Evolutionary conservation across 768 basidiomycete genomes (phyloP).

Genomic region (Trametes cingulata): DNA sequence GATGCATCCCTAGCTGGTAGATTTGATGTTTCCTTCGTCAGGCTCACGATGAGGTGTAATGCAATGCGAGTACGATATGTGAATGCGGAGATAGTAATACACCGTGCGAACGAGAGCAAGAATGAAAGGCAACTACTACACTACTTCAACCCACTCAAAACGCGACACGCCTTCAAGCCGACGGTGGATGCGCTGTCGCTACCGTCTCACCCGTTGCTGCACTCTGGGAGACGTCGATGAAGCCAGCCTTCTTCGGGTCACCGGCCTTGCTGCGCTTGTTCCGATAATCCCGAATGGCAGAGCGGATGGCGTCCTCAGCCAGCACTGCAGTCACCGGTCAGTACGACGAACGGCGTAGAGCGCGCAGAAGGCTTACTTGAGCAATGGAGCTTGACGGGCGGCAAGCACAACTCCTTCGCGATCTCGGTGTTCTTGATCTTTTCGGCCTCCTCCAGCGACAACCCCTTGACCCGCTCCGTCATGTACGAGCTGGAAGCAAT

Average conservation of each 20-base stretch:
- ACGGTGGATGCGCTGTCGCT: slow-evolving; percentile 40
- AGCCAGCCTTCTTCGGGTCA: slow-evolving; percentile 58
- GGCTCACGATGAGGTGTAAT: background rate
- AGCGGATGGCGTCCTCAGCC: slow-evolving; percentile 98
- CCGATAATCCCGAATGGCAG: slow-evolving; percentile 95
- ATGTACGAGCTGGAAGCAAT: slow-evolving; percentile 98
- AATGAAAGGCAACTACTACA: background rate
- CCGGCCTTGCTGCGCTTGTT: slow-evolving; percentile 66
- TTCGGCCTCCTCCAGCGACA: slow-evolving; percentile 91
- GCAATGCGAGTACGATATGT: slow-evolving; percentile 18
- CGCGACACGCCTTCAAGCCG: background rate
- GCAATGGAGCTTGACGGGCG: slow-evolving; percentile 95
- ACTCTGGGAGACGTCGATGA: slow-evolving; percentile 70
- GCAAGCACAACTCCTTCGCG: slow-evolving; percentile 92
- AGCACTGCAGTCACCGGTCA: slow-evolving; percentile 59
- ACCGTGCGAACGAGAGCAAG: background rate
- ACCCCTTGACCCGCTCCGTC: slow-evolving; percentile 97
- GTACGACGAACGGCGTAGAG: background rate
- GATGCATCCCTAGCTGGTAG: too few species aligned
- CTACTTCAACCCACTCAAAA: background rate
- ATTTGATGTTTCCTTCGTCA: background rate
- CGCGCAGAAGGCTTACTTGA: slow-evolving; percentile 63
- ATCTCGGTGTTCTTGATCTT: slow-evolving; percentile 99
- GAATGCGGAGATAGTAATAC: slow-evolving; percentile 19
- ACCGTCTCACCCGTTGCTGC: slow-evolving; percentile 53